Evolutionary conservation across 805 yeast genomes (phyloP).

Genomic region (Cyberlindnera saturnus): DNA sequence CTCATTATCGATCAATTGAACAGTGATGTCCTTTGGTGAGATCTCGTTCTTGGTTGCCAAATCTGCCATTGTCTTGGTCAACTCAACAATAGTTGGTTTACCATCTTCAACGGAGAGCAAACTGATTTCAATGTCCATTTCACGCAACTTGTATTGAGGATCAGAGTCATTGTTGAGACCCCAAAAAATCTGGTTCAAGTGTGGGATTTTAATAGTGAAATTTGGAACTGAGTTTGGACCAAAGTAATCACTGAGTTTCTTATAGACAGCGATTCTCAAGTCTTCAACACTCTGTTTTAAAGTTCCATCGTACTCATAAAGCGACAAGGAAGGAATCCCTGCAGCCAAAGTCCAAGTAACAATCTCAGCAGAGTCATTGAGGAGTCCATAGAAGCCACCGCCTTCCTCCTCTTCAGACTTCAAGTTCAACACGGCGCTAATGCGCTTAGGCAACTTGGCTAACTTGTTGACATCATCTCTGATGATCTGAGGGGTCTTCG

Average conservation of each 20-base stretch:
- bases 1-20: constrained; percentile 70
- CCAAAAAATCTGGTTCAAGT: constrained; percentile 44
- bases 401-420: constrained; percentile 78
- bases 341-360: constrained; percentile 86
- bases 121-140: constrained; percentile 54
- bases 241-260: constrained; percentile 63
- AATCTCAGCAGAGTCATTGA: constrained; percentile 71
- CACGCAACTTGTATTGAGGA: constrained; percentile 26
- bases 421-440: constrained; percentile 71
- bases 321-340: constrained; percentile 65
- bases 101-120: constrained; percentile 79
- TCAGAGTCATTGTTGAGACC: constrained; percentile 31
- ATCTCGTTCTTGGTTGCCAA: constrained; percentile 58
- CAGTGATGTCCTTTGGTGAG: constrained; percentile 58
- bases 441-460: constrained; percentile 67
- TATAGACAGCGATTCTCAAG: constrained; percentile 48
- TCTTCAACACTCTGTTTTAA: constrained; percentile 50
- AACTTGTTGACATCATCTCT: constrained; percentile 74
- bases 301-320: constrained; percentile 77
- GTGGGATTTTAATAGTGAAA: constrained; percentile 61
- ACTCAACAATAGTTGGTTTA: constrained; percentile 79
- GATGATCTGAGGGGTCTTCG: constrained; percentile 78
- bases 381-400: constrained; percentile 80
- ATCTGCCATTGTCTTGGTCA: constrained; percentile 81
- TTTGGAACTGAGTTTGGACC: constrained; percentile 65